Evolutionary conservation across 2,329 filamentous ascomycete genomes (phyloP), one percentile per base, ranked within the genome.

Genomic region (Reticulascus tulasneorum): DNA sequence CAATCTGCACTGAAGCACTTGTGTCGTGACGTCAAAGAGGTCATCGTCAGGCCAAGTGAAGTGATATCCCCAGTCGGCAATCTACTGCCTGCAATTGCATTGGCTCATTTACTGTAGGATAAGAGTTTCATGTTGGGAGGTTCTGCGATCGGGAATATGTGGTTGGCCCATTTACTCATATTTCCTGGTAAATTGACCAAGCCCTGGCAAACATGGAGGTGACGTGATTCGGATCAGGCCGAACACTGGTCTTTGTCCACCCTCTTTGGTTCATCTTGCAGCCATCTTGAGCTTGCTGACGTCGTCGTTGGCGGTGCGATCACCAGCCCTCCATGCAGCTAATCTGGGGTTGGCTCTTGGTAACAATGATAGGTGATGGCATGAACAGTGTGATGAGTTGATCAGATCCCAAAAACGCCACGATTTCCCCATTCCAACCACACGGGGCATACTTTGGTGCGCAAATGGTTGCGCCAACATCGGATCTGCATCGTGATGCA

Each of bases 61-160:
- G n/a, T n/a, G n/a, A n/a, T n/a, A n/a, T n/a, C n/a, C n/a, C n/a
- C n/a, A n/a, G n/a, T n/a, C n/a, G n/a, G n/a, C n/a, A n/a, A n/a
- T n/a, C n/a, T n/a, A n/a, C n/a, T n/a, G n/a, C n/a, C n/a, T n/a
- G n/a, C n/a, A n/a, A n/a, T n/a, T n/a, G n/a, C n/a, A n/a, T n/a
- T n/a, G n/a, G n/a, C n/a, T n/a, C n/a, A n/a, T n/a, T 36, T 29
- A 5, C 33, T 18, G 4, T 47, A 46, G 4, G 48, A 40, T 28
- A 48, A 51, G 16, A 51, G 46, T 7, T 31, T 33, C 30, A 51
- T 46, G 17, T 50, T 50, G 3, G 48, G 42, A 3, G 48, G 48
- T 4, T 50, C 40, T 6, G 27, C 23, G 2, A 24, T 27, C 9
- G 42, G 30, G 30, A 16, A 18, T 19, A 17, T 10, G 21, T 12